These are phyloP conservation scores for Lepidopterella palustris DNA, from an alignment of 495 filamentous ascomycete species.

Conservation along the genomic window DNA sequence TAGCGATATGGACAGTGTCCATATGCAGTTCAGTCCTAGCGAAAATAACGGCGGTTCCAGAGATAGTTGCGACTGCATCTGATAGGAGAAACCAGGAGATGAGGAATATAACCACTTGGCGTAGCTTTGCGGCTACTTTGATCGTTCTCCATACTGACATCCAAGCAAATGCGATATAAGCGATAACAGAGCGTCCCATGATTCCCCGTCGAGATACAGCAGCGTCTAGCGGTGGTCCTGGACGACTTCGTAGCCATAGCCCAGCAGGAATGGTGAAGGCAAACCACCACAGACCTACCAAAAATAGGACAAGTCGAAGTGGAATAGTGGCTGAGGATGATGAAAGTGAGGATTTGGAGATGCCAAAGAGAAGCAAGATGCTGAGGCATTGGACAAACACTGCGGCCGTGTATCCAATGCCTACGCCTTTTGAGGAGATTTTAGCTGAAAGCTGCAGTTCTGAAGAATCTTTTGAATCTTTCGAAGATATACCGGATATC, in stretches of 20 bases:
- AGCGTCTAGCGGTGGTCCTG: slow-evolving; percentile 63
- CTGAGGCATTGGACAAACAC: slow-evolving; percentile 71
- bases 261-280: slow-evolving; percentile 79
- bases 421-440: slow-evolving; percentile 85
- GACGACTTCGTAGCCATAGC: slow-evolving; percentile 78
- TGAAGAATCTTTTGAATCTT: slow-evolving; percentile 13
- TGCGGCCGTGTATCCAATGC: slow-evolving; percentile 81
- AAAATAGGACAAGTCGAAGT: slow-evolving; percentile 64
- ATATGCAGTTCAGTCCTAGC: slow-evolving; percentile 86
- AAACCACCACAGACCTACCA: slow-evolving; percentile 83
- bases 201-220: not conserved
- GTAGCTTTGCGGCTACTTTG: slow-evolving; percentile 65
- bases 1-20: slow-evolving; percentile 35
- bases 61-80: slow-evolving; percentile 86
- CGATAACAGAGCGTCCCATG: slow-evolving; percentile 16
- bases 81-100: slow-evolving; percentile 86
- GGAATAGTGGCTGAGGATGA: slow-evolving; percentile 12
- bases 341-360: slow-evolving; percentile 24
- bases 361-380: slow-evolving; percentile 50
- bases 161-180: slow-evolving; percentile 74
- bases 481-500: slow-evolving; percentile 10
- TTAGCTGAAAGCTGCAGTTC: slow-evolving; percentile 65
- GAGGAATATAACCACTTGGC: slow-evolving; percentile 78
- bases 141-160: slow-evolving; percentile 73
- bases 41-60: slow-evolving; percentile 88